phyloP scores from a whole-genome alignment of 331 rosid species.

The Acacia pycnantha region DNA sequence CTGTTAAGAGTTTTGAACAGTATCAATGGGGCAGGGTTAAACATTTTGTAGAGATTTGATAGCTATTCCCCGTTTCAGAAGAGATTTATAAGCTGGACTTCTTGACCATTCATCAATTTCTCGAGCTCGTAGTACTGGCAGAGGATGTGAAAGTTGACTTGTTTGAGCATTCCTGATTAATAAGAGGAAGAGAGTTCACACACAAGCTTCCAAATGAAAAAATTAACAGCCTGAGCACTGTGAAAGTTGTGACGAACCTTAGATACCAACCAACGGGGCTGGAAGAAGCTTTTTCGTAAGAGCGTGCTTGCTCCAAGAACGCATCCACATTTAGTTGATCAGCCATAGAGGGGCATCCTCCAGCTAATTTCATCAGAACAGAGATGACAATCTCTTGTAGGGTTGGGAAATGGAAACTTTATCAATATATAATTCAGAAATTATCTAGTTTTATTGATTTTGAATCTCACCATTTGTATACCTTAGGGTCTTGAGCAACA shows the following conservation, averaged over 20 bases:
- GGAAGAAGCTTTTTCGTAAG: constrained; percentile 94
- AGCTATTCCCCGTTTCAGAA: constrained; percentile 59
- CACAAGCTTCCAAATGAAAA: constrained; percentile 22
- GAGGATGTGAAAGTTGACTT: constrained; percentile 90
- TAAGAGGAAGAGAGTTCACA: no score
- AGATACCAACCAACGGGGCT: constrained; percentile 96
- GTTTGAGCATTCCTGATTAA: constrained; percentile 85
- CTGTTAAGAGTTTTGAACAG: constrained; percentile 23
- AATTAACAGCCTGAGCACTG: neutral
- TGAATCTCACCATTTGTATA: constrained; percentile 31
- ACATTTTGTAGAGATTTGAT: constrained; percentile 29
- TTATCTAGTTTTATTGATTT: constrained; percentile 6
- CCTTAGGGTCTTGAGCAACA: constrained; percentile 96
- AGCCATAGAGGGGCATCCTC: constrained; percentile 96
- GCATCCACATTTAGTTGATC: constrained; percentile 95
- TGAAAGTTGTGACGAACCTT: constrained; percentile 47
- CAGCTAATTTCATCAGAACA: constrained; percentile 97
- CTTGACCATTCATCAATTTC: constrained; percentile 97
- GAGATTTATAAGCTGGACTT: constrained; percentile 58
- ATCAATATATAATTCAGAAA: constrained; percentile 10
- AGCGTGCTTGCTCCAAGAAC: constrained; percentile 96
- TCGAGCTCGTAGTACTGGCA: constrained; percentile 92
- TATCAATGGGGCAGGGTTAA: constrained; percentile 25
- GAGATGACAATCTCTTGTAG: constrained; percentile 97
- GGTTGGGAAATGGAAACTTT: constrained; percentile 39